These are phyloP conservation scores for Naematelia encephala DNA, from an alignment of 768 basidiomycete species.

Conservation along the genomic window DNA sequence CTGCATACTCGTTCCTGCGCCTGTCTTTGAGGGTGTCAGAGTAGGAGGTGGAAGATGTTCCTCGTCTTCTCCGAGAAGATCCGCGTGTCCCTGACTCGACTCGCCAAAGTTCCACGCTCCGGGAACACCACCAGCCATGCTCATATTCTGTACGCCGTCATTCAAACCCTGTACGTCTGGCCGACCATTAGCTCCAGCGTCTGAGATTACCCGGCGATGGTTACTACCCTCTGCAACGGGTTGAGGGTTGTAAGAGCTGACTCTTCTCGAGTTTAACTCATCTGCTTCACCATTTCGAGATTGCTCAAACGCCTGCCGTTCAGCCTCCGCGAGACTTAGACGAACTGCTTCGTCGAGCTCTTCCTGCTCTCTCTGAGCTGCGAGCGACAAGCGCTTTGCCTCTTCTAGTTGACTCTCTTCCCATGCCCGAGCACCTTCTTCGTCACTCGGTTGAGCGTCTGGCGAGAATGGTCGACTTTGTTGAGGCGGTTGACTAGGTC, in stretches of 20 bases:
- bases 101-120: neutral
- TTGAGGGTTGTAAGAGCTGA: constrained; percentile 8
- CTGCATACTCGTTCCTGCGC: constrained; percentile 15
- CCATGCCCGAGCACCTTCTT: constrained; percentile 29
- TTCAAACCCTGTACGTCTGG: neutral
- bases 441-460: constrained; percentile 15
- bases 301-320: constrained; percentile 1
- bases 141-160: neutral
- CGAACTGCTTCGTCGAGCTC: constrained; percentile 44
- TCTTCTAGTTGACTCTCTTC: constrained; percentile 45
- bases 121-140: neutral
- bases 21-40: constrained; percentile 12
- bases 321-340: constrained; percentile 33
- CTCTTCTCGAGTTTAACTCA: neutral
- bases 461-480: constrained; percentile 1
- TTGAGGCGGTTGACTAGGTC: neutral
- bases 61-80: neutral
- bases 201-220: neutral
- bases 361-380: constrained; percentile 27
- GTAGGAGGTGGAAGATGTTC: neutral
- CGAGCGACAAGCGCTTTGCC: constrained; percentile 34
- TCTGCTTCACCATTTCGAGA: neutral
- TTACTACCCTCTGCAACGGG: neutral
- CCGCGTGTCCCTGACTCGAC: neutral
- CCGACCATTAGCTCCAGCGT: neutral